Evolutionary conservation across 1,284 basidiomycete species (phyloP).

Genomic region (Cutaneotrichosporon sp.): DNA sequence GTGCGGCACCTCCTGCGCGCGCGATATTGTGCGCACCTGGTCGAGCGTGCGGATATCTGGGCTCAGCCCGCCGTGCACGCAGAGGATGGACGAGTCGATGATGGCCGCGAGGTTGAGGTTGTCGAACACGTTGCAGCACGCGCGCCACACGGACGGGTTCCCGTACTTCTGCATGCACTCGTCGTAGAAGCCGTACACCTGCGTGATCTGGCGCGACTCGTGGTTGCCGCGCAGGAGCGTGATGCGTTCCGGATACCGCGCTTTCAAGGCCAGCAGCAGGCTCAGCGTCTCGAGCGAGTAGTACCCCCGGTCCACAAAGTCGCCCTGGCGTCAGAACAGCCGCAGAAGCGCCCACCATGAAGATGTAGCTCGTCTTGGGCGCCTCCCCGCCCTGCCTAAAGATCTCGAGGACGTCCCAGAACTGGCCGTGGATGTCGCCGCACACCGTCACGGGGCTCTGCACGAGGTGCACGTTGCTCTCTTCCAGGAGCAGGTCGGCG

Average conservation of each 20-base stretch:
- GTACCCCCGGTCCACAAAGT: constrained; percentile 96
- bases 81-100: constrained; percentile 99
- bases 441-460: constrained; percentile 98
- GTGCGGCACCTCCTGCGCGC: constrained; percentile 98
- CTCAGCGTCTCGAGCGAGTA: constrained; percentile 99
- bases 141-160: constrained; percentile 94
- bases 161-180: constrained; percentile 99
- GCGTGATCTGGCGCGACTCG: constrained; percentile 96
- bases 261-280: constrained; percentile 91
- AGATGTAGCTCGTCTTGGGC: constrained; percentile 96
- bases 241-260: constrained; percentile 95
- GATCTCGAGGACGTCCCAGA: constrained; percentile 99
- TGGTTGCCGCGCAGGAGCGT: constrained; percentile 98
- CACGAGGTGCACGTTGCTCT: constrained; percentile 98
- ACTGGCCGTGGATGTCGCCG: constrained; percentile 98
- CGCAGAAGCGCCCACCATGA: constrained; percentile 67
- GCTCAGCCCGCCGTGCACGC: constrained; percentile 97
- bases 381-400: constrained; percentile 97
- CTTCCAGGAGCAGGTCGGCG: constrained; percentile 88
- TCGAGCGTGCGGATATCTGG: constrained; percentile 99
- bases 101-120: constrained; percentile 96
- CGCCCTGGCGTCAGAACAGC: constrained; percentile 62
- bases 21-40: constrained; percentile 98
- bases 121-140: constrained; percentile 99
- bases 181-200: constrained; percentile 98